Base-by-base conservation (phyloP, 345 rosid genomes). In the Brassica carinata region DNA sequence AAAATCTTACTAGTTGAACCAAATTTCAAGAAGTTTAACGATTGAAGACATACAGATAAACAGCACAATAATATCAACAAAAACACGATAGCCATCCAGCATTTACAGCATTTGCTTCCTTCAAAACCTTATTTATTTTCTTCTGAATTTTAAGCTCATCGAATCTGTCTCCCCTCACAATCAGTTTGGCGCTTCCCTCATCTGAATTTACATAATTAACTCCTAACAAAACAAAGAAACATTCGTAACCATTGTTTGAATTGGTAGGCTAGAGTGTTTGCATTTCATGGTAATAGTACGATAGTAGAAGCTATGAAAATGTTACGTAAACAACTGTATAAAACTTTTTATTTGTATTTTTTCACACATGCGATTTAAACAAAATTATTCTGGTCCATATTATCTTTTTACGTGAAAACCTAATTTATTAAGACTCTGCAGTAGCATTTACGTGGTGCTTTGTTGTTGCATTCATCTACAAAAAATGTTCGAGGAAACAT, bases 131-230 rank as follows among this genome's bases (percentile, higher is more conserved):
- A 5, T 73, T 23, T 8, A 61, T 13, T 26, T 73, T 61, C 14
- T 26, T 73, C 23, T 73, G 26, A 5, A 73, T 73, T 27, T 38
- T 3, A 38, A 2, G 5, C 1, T 73, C 36, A 40, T 27, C 26
- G 26, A 73, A 66, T 26, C 66, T 7, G 0, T 73, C 38, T 62
- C 77, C 69, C 27, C 9, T 19, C 27, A 73, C 77, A 73, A 73
- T 23, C 8, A 73, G 26, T 40, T 2, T 8, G 23, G 1, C n/a
- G 5, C 14, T 64, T 2, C 27, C 63, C 29, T 8, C 11, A 2
- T 59, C 36, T 36, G 34, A 72, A 13, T 36, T 53, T 5, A 72
- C 23, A 26, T 7, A 7, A 13, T 51, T 2, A 36, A 59, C 76
- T 14, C 76, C 67, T 72, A 36, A 11, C 26, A 5, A 7, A 13